Percentiles rank a stretch among this genome's conserved stretches.
Evolutionary conservation across 345 rosid species (phyloP).

Genomic region (Reutealis trisperma): DNA sequence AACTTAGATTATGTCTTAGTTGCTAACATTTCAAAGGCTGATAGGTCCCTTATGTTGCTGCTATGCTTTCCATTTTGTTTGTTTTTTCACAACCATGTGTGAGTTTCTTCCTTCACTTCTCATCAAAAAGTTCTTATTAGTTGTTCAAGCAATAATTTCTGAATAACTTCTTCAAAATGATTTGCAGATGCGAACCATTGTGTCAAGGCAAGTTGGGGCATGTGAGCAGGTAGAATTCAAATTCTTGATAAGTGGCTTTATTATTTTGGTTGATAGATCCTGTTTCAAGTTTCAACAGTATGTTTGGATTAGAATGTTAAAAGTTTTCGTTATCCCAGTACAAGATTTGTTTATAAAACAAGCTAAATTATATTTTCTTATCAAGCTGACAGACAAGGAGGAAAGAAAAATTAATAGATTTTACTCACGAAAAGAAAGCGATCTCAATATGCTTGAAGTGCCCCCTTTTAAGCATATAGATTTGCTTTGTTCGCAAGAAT

Average conservation of each 20-base stretch:
- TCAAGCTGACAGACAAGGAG: background rate
- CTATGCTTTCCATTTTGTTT: conserved; percentile 55
- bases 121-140: background rate
- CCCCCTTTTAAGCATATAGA: background rate
- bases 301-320: background rate
- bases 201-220: conserved; percentile 82
- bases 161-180: background rate
- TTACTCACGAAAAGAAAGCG: background rate
- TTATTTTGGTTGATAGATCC: background rate
- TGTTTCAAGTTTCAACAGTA: background rate
- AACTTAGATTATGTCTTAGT: background rate
- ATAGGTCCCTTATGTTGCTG: conserved; percentile 84
- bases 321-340: background rate
- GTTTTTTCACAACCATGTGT: conserved; percentile 79
- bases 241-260: background rate
- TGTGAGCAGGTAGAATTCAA: conserved; percentile 63
- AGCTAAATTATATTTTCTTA: background rate
- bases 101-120: conserved; percentile 36
- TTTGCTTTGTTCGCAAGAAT: background rate
- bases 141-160: background rate
- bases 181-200: conserved; percentile 78
- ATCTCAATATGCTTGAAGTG: background rate
- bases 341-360: background rate
- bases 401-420: background rate
- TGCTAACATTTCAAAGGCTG: conserved; percentile 27